These are phyloP conservation scores for Leccinum variicolor DNA, from an alignment of 768 basidiomycete species.

Conservation along the genomic window DNA sequence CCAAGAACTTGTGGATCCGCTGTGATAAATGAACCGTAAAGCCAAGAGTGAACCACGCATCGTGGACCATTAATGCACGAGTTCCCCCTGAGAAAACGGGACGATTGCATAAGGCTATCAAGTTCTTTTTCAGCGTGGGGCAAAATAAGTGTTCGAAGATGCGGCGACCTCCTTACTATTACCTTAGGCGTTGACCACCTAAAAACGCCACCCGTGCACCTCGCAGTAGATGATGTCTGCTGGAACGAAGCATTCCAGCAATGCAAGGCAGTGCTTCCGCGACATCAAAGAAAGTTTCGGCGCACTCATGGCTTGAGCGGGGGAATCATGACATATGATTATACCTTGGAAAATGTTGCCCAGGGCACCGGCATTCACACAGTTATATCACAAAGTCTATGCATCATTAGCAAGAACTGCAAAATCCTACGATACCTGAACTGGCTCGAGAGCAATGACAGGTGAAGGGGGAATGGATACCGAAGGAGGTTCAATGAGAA, in stretches of 20 bases:
- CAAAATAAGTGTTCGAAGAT: background rate
- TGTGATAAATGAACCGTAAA: background rate
- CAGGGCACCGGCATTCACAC: background rate
- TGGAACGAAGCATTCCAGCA: too few species aligned
- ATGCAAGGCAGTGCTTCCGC: background rate
- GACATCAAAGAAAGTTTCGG: background rate
- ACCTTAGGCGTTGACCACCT: too few species aligned
- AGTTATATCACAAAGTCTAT: slow-evolving; percentile 1
- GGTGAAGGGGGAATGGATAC: slow-evolving; percentile 8
- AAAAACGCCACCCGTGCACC: background rate
- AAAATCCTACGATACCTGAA: slow-evolving; percentile 7
- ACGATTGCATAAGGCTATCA: background rate
- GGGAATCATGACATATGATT: background rate
- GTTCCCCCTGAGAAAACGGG: background rate
- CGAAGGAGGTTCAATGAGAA: slow-evolving; percentile 46
- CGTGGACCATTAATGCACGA: background rate
- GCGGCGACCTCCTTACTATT: too few species aligned
- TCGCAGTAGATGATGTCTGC: background rate
- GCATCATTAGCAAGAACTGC: background rate
- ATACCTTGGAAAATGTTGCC: background rate
- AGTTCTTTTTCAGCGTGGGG: background rate
- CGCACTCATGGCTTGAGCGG: background rate
- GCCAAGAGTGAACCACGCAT: background rate
- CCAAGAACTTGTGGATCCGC: background rate
- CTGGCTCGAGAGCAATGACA: slow-evolving; percentile 10